These are phyloP conservation scores for Giardia duodenalis DNA, from an alignment of 208 protist genomes.

Conservation along the genomic window DNA sequence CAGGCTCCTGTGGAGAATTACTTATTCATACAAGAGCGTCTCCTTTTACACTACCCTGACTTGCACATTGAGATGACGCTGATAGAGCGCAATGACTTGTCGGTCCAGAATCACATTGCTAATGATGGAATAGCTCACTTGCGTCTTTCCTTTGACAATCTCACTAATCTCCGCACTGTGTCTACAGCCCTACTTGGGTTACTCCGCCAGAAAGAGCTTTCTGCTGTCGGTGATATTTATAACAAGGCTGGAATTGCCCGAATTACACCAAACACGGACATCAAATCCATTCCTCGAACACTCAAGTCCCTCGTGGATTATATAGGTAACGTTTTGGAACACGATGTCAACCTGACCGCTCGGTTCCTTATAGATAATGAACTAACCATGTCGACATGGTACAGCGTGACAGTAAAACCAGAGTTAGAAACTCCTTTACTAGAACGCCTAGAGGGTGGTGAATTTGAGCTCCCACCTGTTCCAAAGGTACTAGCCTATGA, in stretches of 20 bases:
- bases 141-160: background rate
- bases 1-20: background rate
- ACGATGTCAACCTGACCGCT: background rate
- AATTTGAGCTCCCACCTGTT: conserved; percentile 23
- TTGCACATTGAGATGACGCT: background rate
- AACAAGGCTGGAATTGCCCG: background rate
- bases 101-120: background rate
- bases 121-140: background rate
- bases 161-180: background rate
- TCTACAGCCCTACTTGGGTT: background rate
- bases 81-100: background rate
- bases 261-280: background rate
- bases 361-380: background rate
- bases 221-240: background rate
- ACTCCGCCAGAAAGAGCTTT: background rate
- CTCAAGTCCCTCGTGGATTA: conserved; percentile 10
- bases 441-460: background rate
- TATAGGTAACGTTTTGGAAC: background rate
- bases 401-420: background rate
- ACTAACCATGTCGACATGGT: background rate
- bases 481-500: conserved; percentile 56
- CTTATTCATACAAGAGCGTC: background rate
- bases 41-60: background rate
- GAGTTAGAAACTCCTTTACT: background rate
- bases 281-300: too few relatives aligned